Evolutionary conservation across 495 filamentous ascomycete species (phyloP).

Genomic region (Copromyces sp.): DNA sequence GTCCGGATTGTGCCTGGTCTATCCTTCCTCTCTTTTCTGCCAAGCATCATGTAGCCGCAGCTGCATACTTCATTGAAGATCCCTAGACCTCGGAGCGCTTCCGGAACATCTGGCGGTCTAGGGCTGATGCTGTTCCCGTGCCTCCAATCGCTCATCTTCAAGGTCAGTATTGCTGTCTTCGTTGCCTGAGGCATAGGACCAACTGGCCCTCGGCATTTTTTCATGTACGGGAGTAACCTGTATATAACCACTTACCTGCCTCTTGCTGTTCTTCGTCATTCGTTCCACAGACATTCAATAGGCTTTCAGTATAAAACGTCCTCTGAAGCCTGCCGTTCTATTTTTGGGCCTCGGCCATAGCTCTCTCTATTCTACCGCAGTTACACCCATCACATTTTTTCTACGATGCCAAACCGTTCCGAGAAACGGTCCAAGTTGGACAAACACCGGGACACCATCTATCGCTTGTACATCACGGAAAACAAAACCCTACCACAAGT

Average conservation of each 20-base stretch:
- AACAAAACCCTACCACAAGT: constrained; percentile 12
- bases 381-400: background rate
- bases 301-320: background rate
- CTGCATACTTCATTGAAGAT: background rate
- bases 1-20: background rate
- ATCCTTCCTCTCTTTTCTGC: background rate
- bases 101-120: background rate
- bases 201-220: background rate
- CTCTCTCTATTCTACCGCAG: background rate
- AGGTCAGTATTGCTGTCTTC: background rate
- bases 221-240: background rate
- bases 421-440: constrained; percentile 8
- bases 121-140: background rate
- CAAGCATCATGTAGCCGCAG: background rate
- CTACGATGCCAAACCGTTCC: background rate
- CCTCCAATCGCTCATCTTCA: background rate
- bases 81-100: background rate
- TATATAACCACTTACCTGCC: background rate
- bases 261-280: background rate
- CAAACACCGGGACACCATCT: constrained; percentile 8
- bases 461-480: constrained; percentile 15
- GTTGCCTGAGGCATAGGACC: too few species aligned
- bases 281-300: background rate
- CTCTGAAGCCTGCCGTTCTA: background rate
- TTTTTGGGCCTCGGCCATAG: background rate